These are phyloP conservation scores for Curvularia verruculosa DNA, from an alignment of 2,329 filamentous ascomycete genomes.

Conservation along the genomic window DNA sequence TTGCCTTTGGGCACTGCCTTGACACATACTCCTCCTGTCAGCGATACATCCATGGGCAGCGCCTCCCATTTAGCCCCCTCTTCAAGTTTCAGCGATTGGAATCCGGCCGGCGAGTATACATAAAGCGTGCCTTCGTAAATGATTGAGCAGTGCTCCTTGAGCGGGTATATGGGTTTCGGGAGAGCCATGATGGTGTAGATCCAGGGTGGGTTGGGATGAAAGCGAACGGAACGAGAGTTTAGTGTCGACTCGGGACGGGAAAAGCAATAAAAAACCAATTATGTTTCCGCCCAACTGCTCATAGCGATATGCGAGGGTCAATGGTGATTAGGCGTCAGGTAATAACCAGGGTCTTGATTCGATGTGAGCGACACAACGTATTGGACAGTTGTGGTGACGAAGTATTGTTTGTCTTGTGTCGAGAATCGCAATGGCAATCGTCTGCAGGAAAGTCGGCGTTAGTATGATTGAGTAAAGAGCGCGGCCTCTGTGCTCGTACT, in stretches of 20 bases:
- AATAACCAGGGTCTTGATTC: not conserved
- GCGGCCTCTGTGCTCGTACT: conserved; percentile 27
- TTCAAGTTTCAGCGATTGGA: conserved; percentile 74
- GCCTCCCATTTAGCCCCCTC: conserved; percentile 74
- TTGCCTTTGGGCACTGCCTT: conserved; percentile 67
- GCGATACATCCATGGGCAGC: conserved; percentile 69
- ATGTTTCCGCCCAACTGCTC: conserved; percentile 32
- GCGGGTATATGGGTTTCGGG: conserved; percentile 70
- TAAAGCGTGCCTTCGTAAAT: conserved; percentile 84
- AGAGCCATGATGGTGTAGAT: conserved; percentile 64
- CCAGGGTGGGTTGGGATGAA: conserved; percentile 16
- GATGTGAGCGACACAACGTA: not conserved
- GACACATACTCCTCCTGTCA: conserved; percentile 79
- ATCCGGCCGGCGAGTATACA: conserved; percentile 75
- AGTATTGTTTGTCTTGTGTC: not conserved
- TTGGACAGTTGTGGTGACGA: not conserved
- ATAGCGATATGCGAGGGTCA: conserved; percentile 35
- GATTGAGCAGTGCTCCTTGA: conserved; percentile 81
- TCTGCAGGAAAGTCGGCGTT: conserved; percentile 24
- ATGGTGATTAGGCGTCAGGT: not conserved
- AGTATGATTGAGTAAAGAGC: conserved; percentile 25
- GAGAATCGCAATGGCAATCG: conserved; percentile 11
- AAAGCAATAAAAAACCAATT: conserved; percentile 28
- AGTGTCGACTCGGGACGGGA: conserved; percentile 27
- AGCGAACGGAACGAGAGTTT: conserved; percentile 26